Base-by-base conservation (phyloP, 1,139 yeast species). In the Nakaseomyces nivariensis region DNA sequence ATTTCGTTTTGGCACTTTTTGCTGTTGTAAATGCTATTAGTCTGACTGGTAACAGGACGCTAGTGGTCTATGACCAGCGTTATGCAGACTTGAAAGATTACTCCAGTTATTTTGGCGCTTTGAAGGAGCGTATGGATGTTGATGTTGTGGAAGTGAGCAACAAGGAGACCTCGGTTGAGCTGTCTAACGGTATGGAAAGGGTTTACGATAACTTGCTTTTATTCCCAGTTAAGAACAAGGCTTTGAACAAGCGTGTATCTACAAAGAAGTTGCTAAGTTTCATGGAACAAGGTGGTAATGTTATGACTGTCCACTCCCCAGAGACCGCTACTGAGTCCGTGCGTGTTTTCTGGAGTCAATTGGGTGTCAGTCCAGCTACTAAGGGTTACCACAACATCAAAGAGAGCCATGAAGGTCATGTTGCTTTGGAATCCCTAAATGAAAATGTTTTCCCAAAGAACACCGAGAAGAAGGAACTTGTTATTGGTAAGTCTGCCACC, bases 341-440 rank as follows among this genome's bases (percentile, higher is more conserved):
- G 33, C 77, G 89, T 53, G 70, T 76, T 5, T 83, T 85, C 59
- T 75, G 87, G 59, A 79, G 82, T 58, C 90, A 90, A 66, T 69
- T 89, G 57, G 98, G 96, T 31, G 82, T 94, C 49, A 79, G 75
- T 60, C 87, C 96, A 52, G 77, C 95, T 42, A 95, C 96, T 51
- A 84, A 81, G 63, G 83, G 81, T 48, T 82, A 79, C 66, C 68
- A 72, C 52, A 71, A 84, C 50, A 68, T 75, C 10, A 96, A 89
- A 67, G 85, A 85, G 65, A 88, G 87, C 68, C 70, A 66, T 34
- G 59, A 62, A 6, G 51, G 51, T 10, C 38, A 25, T 9, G 48
- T 68, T 5, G 46, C 61, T 17, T 43, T 56, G 4, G 51, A 51
- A 1, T 54, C 55, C 5, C 37, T 62, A 26, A 50, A 61, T 36